phyloP scores from a whole-genome alignment of 23 red algal species.

The Agarophyton chilense region DNA sequence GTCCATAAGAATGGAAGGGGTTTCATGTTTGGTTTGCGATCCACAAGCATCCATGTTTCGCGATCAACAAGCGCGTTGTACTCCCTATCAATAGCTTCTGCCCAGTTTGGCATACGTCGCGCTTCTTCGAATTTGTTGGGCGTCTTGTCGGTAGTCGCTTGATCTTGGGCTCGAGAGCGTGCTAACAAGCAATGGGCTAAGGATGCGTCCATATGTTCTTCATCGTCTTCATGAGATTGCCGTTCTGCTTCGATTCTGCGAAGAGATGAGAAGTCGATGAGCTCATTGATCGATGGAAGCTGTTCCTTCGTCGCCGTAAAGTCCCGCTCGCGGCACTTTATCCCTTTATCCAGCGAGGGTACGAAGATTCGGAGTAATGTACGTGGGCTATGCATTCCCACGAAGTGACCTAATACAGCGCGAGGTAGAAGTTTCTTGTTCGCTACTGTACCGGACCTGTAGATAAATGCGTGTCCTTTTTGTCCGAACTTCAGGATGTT shows the following conservation, averaged over 20 bases:
- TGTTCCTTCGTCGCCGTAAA: no score
- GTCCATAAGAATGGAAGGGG: conserved; percentile 14
- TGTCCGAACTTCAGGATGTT: conserved; percentile 1
- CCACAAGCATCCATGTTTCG: neutral
- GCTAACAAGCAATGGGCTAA: neutral
- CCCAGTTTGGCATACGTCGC: neutral
- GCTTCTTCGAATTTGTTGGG: conserved; percentile 19
- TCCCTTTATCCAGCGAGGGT: no score
- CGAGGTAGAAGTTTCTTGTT: neutral
- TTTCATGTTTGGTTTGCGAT: neutral
- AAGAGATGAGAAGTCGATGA: conserved; percentile 4
- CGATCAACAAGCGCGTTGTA: neutral
- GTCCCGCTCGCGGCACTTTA: no score
- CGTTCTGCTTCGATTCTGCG: neutral
- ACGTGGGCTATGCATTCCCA: no score
- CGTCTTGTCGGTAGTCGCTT: neutral
- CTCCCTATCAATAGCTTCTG: conserved; percentile 21
- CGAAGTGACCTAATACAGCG: no score
- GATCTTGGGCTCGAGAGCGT: neutral
- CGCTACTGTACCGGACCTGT: neutral
- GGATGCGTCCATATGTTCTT: conserved; percentile 3
- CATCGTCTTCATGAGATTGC: neutral
- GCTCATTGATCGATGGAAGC: no score
- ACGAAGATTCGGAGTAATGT: no score
- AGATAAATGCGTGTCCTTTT: neutral